Evolutionary conservation across 75 land plant species (phyloP).

Genomic region (Selaginella moellendorffii): DNA sequence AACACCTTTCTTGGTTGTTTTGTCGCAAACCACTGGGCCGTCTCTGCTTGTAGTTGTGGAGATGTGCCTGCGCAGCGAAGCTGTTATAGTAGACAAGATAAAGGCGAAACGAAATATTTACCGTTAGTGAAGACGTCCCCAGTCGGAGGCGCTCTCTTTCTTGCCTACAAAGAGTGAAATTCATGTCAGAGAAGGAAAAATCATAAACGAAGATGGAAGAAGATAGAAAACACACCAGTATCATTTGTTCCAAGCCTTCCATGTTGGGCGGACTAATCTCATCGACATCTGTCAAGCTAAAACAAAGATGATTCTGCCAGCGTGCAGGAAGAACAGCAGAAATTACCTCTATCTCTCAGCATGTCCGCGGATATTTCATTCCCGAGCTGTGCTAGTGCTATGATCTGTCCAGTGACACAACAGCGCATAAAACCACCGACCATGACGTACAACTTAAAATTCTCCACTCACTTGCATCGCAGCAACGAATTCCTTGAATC

Average conservation of each 20-base stretch:
- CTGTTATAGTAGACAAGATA: too few species aligned
- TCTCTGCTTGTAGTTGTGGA: slow-evolving; percentile 13
- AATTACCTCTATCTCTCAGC: slow-evolving; percentile 29
- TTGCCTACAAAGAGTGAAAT: background rate
- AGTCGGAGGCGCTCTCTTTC: background rate
- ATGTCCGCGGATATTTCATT: slow-evolving; percentile 36
- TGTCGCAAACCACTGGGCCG: slow-evolving; percentile 62
- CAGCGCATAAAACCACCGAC: background rate
- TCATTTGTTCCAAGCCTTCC: slow-evolving; percentile 66
- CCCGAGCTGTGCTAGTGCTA: slow-evolving; percentile 75
- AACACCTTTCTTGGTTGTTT: slow-evolving; percentile 55
- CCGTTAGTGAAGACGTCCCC: slow-evolving; percentile 7
- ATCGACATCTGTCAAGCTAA: slow-evolving; percentile 40
- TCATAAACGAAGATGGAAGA: slow-evolving; percentile 1
- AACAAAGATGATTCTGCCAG: background rate
- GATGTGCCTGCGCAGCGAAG: slow-evolving; percentile 38
- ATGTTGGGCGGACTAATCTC: slow-evolving; percentile 55
- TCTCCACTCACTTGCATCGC: slow-evolving; percentile 99
- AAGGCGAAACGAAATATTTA: background rate
- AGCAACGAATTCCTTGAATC: slow-evolving; percentile 70
- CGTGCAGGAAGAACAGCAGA: background rate
- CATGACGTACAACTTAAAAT: background rate
- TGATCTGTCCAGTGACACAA: slow-evolving; percentile 35
- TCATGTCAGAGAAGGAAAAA: slow-evolving; percentile 1
- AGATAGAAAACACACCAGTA: slow-evolving; percentile 30